These are phyloP conservation scores for Xanthoceras sorbifolium DNA, from an alignment of 345 rosid genomes.

Conservation along the genomic window DNA sequence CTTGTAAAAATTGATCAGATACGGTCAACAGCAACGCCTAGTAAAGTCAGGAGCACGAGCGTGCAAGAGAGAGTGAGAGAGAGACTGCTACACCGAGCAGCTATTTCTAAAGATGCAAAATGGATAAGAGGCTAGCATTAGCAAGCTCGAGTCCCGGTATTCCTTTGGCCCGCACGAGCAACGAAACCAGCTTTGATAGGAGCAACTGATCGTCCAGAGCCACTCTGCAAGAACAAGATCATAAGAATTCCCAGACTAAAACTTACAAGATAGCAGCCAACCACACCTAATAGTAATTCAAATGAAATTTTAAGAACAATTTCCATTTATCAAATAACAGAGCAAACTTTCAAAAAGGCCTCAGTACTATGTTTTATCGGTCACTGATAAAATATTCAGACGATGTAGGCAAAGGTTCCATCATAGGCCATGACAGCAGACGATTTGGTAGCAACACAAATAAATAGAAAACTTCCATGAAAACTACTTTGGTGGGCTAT, in stretches of 20 bases:
- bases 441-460: background rate
- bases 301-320: background rate
- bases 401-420: slow-evolving; percentile 17
- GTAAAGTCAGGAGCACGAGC: background rate
- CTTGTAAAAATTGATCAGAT: no score
- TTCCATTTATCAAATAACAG: background rate
- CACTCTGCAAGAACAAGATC: slow-evolving; percentile 29
- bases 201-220: slow-evolving; percentile 92
- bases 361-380: slow-evolving; percentile 6
- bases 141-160: slow-evolving; percentile 46
- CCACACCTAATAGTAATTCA: no score
- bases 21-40: no score
- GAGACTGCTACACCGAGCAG: background rate
- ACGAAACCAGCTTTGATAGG: slow-evolving; percentile 95
- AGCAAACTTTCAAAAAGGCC: background rate
- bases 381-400: slow-evolving; percentile 15
- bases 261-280: no score
- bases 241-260: background rate
- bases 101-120: background rate
- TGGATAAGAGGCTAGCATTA: background rate
- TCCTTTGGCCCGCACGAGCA: slow-evolving; percentile 96
- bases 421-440: slow-evolving; percentile 4
- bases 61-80: background rate
- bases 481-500: no score
- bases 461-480: no score